phyloP scores from a whole-genome alignment of 2,329 filamentous ascomycete species.

The Cryphonectria nitschkei region DNA sequence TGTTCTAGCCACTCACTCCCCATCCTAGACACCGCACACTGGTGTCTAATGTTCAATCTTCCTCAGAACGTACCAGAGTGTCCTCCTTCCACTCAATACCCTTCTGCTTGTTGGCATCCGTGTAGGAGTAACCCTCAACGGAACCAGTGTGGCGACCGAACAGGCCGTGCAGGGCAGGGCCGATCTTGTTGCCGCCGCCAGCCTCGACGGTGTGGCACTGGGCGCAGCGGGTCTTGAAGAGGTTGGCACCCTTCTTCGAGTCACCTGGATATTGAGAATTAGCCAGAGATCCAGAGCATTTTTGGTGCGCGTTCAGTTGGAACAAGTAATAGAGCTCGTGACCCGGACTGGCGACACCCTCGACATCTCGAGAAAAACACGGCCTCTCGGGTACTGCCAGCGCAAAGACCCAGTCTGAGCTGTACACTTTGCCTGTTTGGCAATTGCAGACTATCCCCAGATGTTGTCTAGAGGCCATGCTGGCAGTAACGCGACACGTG shows the following conservation, averaged over 20 bases:
- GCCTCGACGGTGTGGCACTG: constrained; percentile 97
- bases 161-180: constrained; percentile 94
- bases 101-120: constrained; percentile 99
- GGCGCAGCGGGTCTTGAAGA: constrained; percentile 98
- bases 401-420: neutral
- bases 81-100: constrained; percentile 85
- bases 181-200: constrained; percentile 95
- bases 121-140: constrained; percentile 94
- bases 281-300: neutral
- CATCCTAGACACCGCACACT: neutral
- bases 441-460: neutral
- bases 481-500: constrained; percentile 25
- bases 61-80: constrained; percentile 68
- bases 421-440: neutral
- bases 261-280: constrained; percentile 65
- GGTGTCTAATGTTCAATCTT: neutral
- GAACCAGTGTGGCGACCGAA: constrained; percentile 95
- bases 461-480: constrained; percentile 5
- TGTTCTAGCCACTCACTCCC: neutral
- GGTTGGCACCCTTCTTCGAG: constrained; percentile 92
- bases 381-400: neutral
- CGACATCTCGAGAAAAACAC: constrained; percentile 8
- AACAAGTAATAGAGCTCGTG: neutral
- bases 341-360: neutral
- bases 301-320: too few species aligned